Evolutionary conservation across 768 basidiomycete genomes (phyloP), one percentile per base, ranked within the genome.

Genomic region (Roridomyces roridus): DNA sequence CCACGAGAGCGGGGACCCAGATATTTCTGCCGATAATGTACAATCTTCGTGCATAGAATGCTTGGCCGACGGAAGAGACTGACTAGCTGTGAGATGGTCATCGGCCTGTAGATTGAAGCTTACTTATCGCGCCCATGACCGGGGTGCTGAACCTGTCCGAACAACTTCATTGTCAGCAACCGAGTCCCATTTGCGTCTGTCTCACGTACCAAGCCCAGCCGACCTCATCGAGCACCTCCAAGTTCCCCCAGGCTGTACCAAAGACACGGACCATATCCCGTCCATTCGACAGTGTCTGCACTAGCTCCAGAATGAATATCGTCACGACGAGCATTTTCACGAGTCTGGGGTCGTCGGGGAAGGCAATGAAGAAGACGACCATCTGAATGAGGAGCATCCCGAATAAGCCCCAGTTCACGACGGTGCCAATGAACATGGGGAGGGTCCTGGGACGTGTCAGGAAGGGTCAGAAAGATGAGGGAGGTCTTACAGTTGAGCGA

Each of bases 21-120:
- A 31, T 1, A 6, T 31, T 57, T 14, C 29, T 31, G 18, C 15
- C 29, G 20, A 34, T n/a, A 20, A 44, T 48, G n/a, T 55, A 65
- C 17, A 68, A 60, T 12, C 67, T 55, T 46, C 64, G 62, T 0
- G 60, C 60, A 49, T 64, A 68, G 54, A 59, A 68, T 11, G 36
- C 45, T 20, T 68, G 67, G 12, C 66, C 67, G 9, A 66, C 42
- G 0, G 35, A 55, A 5, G 65, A 64, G 39, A 53, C 55, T 48
- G 28, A 31, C 29, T n/a, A n/a, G n/a, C n/a, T n/a, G n/a, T n/a
- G n/a, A n/a, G n/a, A n/a, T n/a, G n/a, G n/a, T n/a, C n/a, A n/a
- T n/a, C n/a, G n/a, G n/a, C n/a, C 29, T 31, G 29, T 31, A 7
- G 29, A 14, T 31, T 31, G 14, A 21, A 5, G 12, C 56, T 29